A percentile compares a stretch with the other conserved stretches of the same genome.
These are phyloP conservation scores for Rosa rugosa DNA, from an alignment of 306 rosid species.

Conservation along the genomic window DNA sequence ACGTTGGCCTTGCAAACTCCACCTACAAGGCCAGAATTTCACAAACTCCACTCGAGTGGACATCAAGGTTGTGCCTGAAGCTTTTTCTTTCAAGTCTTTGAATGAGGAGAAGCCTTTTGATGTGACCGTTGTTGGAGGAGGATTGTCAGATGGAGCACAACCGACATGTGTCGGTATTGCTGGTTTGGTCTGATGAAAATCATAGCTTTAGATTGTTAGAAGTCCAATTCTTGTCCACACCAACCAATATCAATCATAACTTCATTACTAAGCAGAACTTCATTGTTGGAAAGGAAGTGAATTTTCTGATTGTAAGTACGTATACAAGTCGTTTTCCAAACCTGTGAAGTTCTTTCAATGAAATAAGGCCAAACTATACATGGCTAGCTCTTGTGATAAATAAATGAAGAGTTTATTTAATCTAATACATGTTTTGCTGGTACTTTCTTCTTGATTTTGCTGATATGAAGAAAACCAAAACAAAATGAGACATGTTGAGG, in stretches of 20 bases:
- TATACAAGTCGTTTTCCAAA: not conserved
- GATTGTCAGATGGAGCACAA: not conserved
- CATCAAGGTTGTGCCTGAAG: not conserved
- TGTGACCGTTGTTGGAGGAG: not conserved
- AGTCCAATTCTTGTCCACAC: not conserved
- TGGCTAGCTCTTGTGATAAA: not conserved
- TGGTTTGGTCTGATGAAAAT: not conserved
- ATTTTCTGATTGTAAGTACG: not conserved
- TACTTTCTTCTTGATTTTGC: too few relatives aligned
- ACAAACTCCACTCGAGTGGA: not conserved
- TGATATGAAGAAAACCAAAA: too few relatives aligned
- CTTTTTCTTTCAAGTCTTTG: not conserved
- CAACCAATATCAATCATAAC: not conserved
- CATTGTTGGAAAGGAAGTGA: not conserved
- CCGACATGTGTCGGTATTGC: not conserved
- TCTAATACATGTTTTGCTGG: too few relatives aligned
- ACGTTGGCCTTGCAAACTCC: not conserved
- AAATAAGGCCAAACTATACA: not conserved
- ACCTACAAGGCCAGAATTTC: not conserved
- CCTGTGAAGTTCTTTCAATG: not conserved
- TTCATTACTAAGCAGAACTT: not conserved
- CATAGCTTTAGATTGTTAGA: not conserved
- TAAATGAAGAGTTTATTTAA: too few relatives aligned
- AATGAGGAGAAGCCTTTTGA: not conserved
- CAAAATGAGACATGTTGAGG: too few relatives aligned